Evolutionary conservation across 164 flowering plant genomes (phyloP), one percentile per base, ranked within the genome.

Genomic region (Tetrastigma voinierianum): DNA sequence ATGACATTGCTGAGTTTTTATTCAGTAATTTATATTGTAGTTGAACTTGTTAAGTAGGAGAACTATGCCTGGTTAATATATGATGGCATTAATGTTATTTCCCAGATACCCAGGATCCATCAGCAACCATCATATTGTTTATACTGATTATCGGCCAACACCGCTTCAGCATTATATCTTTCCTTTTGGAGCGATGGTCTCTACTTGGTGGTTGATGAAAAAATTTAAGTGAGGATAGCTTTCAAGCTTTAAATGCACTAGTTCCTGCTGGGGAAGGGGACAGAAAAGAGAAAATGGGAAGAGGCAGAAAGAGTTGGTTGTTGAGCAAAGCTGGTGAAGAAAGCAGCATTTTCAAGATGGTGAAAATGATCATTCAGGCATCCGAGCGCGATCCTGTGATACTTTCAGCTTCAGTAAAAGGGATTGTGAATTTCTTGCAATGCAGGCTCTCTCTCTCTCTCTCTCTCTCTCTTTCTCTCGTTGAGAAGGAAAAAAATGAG

Each of bases 311-410:
- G 91, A 90, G 14, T 63, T 87, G 61, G 49, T 74, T 63, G 53
- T 71, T n/a, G 17, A 89, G 96, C 57, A 83, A 68, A 79, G 61
- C 82, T 43, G 91, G 93, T 75, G 98, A 93, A 79, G 91, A 96
- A 63, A 96, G 93, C 74, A 98, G 91, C 72, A 93, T 96, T 51
- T 93, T 91, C 74, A 96, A 93, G 85, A 77, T 96, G 90, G 98
- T 93, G 68, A 96, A 90, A 82, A 96, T 93, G 99, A 89, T 96
- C 55, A 88, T 91, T 66, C 81, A 76, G n/a, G 72, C 90, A 96
- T 15, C 98, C n/a, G n/a, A 93, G 69, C 93, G 93, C 78, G 99
- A 93, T 72, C 99, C 99, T 23, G 99, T 96, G 18, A 93, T 96
- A 67, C 84, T 92, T 68, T 96, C 83, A 90, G 96, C 77, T 96